Base-by-base conservation (phyloP, 441 rosid genomes). In the Brassica balearica region DNA sequence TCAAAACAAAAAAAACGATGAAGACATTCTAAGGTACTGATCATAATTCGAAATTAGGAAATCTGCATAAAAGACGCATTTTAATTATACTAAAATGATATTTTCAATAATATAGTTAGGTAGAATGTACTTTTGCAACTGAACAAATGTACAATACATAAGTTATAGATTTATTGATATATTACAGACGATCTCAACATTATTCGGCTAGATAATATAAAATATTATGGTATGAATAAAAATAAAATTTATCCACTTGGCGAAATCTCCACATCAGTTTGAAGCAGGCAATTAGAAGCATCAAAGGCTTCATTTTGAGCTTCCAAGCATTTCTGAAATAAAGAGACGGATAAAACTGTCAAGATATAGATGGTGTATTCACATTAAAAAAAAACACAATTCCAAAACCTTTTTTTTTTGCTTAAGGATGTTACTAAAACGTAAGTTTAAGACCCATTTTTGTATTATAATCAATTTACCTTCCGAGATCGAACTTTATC, bases 401-500 rank as follows among this genome's bases (percentile, higher is more conserved):
- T 7, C 61, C 10, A 55, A 55, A 55, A 55, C 5, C 0, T 55
- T 2, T 55, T 55, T 14, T 14, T 7, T 17, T 8, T n/a, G n/a
- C 20, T 15, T 55, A 55, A 17, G 5, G 2, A 53, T 14, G 22
- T 14, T 53, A 15, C 22, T 53, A 53, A 48, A 12, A 48, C 17
- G 1, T n/a, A 46, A 51, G 7, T 51, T 51, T 51, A 53, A 15
- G 59, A 53, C 3, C 22, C 20, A 53, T 14, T 53, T 53, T 17
- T 55, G 60, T 17, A 6, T 15, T 14, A 15, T 29, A 3, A 46
- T 15, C n/a, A 53, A 23, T 53, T 32, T 64, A 77, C 80, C 80
- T 71, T 71, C 3, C 11, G 81, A 56, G 62, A 20, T 71, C 3
- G 72, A 58, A 77, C 55, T 56, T 32, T 8, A 8, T 2, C 38